A percentile compares a stretch with the other conserved stretches of the same genome.
Conservation (phyloP, 1,139 yeast species). For the Taphrina sp. region DNA sequence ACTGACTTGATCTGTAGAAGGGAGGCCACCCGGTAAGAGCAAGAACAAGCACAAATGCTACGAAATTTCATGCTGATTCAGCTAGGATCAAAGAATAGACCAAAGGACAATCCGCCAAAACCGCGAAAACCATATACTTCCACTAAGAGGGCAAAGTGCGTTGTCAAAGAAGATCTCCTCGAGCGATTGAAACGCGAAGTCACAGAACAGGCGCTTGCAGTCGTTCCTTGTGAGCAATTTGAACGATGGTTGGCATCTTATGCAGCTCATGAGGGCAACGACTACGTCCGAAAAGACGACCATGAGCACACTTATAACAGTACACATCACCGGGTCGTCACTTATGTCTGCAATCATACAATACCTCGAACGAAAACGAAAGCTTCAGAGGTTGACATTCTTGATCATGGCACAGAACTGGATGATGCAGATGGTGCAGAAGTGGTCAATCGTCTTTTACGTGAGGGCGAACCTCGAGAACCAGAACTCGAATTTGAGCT, state of each 20-base stretch:
- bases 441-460: background rate
- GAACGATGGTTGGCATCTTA: slow-evolving; percentile 25
- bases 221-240: slow-evolving; percentile 19
- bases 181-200: slow-evolving; percentile 25
- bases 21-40: slow-evolving; percentile 9
- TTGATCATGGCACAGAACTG: background rate
- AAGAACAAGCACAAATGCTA: background rate
- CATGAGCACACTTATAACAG: slow-evolving; percentile 32
- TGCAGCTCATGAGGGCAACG: slow-evolving; percentile 29
- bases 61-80: background rate
- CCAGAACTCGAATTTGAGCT: slow-evolving; percentile 4
- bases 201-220: slow-evolving; percentile 15
- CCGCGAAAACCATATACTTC: slow-evolving; percentile 29
- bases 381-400: background rate
- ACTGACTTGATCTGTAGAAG: slow-evolving; percentile 1
- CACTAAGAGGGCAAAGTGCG: slow-evolving; percentile 13
- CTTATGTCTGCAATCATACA: slow-evolving; percentile 24
- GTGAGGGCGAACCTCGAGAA: background rate
- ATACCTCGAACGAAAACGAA: background rate
- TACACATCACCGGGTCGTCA: slow-evolving; percentile 30
- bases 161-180: slow-evolving; percentile 20
- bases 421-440: background rate
- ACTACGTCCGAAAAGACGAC: slow-evolving; percentile 16
- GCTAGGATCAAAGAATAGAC: slow-evolving; percentile 14
- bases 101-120: slow-evolving; percentile 14